Conservation (phyloP, 2,329 filamentous ascomycete genomes). For the Cordyceps cateniannulata region DNA sequence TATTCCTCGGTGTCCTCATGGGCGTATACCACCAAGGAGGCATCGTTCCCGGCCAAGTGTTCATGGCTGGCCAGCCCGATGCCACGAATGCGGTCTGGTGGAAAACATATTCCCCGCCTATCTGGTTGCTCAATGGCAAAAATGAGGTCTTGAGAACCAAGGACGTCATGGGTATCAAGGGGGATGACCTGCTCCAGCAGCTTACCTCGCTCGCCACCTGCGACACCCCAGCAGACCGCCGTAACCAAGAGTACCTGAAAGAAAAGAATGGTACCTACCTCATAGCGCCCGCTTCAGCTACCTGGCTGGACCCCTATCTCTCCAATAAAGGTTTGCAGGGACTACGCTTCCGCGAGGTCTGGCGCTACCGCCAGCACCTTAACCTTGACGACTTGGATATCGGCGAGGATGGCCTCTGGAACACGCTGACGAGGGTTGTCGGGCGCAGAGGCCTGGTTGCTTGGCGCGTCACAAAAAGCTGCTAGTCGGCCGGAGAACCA, state of each 20-base stretch:
- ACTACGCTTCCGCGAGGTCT: slow-evolving; percentile 62
- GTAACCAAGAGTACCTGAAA: slow-evolving; percentile 50
- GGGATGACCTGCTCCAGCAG: slow-evolving; percentile 51
- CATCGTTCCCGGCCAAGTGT: slow-evolving; percentile 68
- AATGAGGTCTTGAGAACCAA: slow-evolving; percentile 64
- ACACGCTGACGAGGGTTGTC: slow-evolving; percentile 61
- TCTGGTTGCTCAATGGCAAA: slow-evolving; percentile 72
- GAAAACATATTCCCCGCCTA: slow-evolving; percentile 79
- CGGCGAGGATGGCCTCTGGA: slow-evolving; percentile 67
- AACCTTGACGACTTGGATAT: slow-evolving; percentile 79
- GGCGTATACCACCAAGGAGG: slow-evolving; percentile 79
- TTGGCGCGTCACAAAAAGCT: slow-evolving; percentile 61
- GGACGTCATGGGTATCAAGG: slow-evolving; percentile 68
- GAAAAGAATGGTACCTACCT: slow-evolving; percentile 60
- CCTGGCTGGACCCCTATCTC: slow-evolving; percentile 60
- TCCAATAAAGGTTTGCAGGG: slow-evolving; percentile 52
- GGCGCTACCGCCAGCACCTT: slow-evolving; percentile 60
- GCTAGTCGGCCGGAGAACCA: slow-evolving; percentile 20
- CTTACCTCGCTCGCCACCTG: slow-evolving; percentile 56
- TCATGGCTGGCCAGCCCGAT: slow-evolving; percentile 63
- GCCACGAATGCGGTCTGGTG: slow-evolving; percentile 71
- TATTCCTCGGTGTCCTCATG: slow-evolving; percentile 63
- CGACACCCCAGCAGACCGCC: slow-evolving; percentile 49
- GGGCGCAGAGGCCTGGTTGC: slow-evolving; percentile 54
- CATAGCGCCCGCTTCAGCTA: slow-evolving; percentile 66